Evolutionary conservation across 2,329 filamentous ascomycete species (phyloP).

Genomic region (Alternaria viburni): DNA sequence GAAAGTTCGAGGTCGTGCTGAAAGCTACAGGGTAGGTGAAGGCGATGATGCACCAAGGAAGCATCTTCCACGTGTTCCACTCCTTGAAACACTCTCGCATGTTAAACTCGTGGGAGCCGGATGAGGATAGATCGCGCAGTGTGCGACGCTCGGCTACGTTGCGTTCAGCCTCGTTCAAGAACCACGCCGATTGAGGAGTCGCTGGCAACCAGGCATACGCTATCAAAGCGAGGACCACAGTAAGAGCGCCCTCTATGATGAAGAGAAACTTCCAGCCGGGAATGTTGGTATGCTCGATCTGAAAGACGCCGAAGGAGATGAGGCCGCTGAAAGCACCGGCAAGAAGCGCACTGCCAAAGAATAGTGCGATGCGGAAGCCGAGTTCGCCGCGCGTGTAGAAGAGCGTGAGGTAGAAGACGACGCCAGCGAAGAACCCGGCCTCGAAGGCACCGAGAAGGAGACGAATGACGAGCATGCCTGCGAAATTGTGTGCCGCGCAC

Average conservation of each 20-base stretch:
- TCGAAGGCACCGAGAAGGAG: slow-evolving; percentile 58
- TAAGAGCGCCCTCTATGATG: slow-evolving; percentile 50
- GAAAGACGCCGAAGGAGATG: slow-evolving; percentile 55
- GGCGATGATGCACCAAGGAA: slow-evolving; percentile 54
- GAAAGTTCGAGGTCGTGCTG: slow-evolving; percentile 55
- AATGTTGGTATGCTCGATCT: slow-evolving; percentile 54
- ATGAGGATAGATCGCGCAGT: slow-evolving; percentile 54
- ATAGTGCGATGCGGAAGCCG: slow-evolving; percentile 54
- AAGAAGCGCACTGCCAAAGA: slow-evolving; percentile 52
- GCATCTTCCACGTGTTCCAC: slow-evolving; percentile 54
- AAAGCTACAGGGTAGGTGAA: slow-evolving; percentile 59
- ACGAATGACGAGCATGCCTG: slow-evolving; percentile 57
- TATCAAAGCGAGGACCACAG: slow-evolving; percentile 38
- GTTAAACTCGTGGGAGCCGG: slow-evolving; percentile 48
- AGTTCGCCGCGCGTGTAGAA: slow-evolving; percentile 55
- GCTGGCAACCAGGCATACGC: slow-evolving; percentile 47
- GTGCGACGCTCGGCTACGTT: slow-evolving; percentile 53
- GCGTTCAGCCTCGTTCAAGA: slow-evolving; percentile 45
- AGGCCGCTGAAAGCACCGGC: slow-evolving; percentile 52
- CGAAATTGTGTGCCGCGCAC: slow-evolving; percentile 58
- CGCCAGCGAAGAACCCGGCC: slow-evolving; percentile 62
- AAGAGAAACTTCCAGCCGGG: slow-evolving; percentile 57
- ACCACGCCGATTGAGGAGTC: slow-evolving; percentile 46
- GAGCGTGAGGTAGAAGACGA: slow-evolving; percentile 61
- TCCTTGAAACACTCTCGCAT: slow-evolving; percentile 51